Base-by-base conservation (phyloP, 2,329 filamentous ascomycete species). In the Tetracladium maxilliforme region DNA sequence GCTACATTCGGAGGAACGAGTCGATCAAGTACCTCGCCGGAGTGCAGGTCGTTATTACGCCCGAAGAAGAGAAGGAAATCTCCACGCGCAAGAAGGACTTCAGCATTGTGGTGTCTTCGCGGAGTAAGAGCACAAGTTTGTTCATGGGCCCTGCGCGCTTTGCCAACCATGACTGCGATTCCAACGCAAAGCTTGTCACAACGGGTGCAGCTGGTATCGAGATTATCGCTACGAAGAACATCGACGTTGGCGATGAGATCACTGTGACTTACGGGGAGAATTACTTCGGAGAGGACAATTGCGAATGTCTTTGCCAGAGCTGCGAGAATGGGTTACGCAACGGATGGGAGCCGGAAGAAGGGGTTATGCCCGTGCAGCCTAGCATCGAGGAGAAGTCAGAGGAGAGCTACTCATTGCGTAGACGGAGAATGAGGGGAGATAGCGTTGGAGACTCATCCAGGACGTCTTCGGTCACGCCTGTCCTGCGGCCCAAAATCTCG, bases 131-230 rank as follows among this genome's bases (percentile, higher is more conserved):
- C 32, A 79, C 86, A 16, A 92, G 82, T 25, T 58, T 98, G 21
- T 95, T 98, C 45, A 74, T 98, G 45, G 90, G 90, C 1, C 92
- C 90, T 6, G 90, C 90, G 17, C 74, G 90, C 25, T 95, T 98
- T 48, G 84, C 90, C 14, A 98, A 98, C 45, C 90, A 98, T 51
- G 90, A 98, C 49, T 98, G 90, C 53, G 68, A 79, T 37, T 83
- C 90, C 16, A 98, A 95, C 54, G 86, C 86, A 7, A 70, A 75
- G 43, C 65, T 98, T 22, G 76, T 81, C 38, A 94, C 83, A 18
- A 78, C 72, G 18, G 82, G 84, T 22, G 70, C 76, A 29, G 74
- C 86, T 30, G 83, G 83, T 18, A 94, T 98, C 56, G 80, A 92
- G 43, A 86, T 98, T 29, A 70, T 92, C 24, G 83, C 90, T 4